Base-by-base conservation (phyloP, 2,329 filamentous ascomycete genomes). In the Nectriaceae sp. region DNA sequence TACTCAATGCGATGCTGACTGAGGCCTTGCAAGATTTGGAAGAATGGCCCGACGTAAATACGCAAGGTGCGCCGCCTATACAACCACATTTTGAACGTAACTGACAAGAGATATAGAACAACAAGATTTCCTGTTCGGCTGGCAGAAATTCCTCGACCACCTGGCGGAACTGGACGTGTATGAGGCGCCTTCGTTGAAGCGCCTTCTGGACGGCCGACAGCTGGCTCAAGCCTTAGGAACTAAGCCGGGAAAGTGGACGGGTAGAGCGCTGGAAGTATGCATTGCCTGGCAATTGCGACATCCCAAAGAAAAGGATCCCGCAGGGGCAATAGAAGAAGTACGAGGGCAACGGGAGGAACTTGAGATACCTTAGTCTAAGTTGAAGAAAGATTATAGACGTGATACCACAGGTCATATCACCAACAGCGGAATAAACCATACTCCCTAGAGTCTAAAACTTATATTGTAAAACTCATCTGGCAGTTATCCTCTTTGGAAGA, bases 231-330 rank as follows among this genome's bases (percentile, higher is more conserved):
- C 81, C 4, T 75, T 97, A 3, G 82, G 79, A 0, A 72, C 79
- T n/a, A 84, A 83, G 54, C 86, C 89, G 0, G 90, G 90, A 1
- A 84, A 77, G n/a, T 97, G 93, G 93, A 88, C 95, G 79, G 83
- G 83, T 45, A 77, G 79, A 39, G 91, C 91, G 3, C 72, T 96
- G 40, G 87, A 95, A 24, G 75, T 91, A 4, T 88, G 90, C 52
- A 82, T 95, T 69, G 84, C 85, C 52, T 97, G 92, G 91, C 94
- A 97, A 69, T 78, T 97, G 44, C 80, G 89, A 31, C 84, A 97
- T 63, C 90, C 91, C 0, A 76, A 76, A 4, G 75, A 74, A 48
- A 81, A 77, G 3, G 86, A 92, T 52, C 69, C 75, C 5, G 61
- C 71, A 5, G 79, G 74, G 3, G 85, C 79, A 1, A 70, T 90